Percentiles rank a stretch among this genome's conserved stretches.
These are phyloP conservation scores for Trichomonas gallinae DNA, from an alignment of 208 protist genomes.

Conservation along the genomic window DNA sequence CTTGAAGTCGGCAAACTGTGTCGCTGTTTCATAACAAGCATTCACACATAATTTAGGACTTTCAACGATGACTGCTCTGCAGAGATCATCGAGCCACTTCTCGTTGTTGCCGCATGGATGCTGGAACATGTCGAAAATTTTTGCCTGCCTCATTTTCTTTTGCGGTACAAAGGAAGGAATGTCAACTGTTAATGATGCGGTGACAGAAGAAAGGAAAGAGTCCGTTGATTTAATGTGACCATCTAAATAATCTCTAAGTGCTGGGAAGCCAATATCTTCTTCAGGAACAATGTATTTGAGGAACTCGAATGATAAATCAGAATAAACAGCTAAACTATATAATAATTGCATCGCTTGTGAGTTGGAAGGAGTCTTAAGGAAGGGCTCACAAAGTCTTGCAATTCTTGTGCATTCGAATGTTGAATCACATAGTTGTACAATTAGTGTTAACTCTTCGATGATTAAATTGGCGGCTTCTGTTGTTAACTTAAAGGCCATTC, in stretches of 20 bases:
- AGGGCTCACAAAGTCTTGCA: neutral
- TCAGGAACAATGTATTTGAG: neutral
- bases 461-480: neutral
- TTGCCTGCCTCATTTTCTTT: too few species aligned
- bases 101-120: neutral
- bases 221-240: neutral
- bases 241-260: neutral
- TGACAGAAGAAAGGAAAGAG: neutral
- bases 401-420: neutral
- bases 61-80: neutral
- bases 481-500: too few species aligned
- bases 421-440: neutral
- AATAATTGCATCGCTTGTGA: neutral
- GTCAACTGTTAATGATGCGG: neutral
- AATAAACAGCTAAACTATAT: neutral
- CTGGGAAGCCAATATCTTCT: neutral
- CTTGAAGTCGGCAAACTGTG: neutral
- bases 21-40: neutral
- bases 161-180: neutral
- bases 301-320: neutral
- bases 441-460: neutral
- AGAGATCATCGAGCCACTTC: slow-evolving; percentile 2
- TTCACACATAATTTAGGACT: neutral
- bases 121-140: neutral
- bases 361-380: neutral